Conservation (phyloP, 441 rosid genomes). For the Geranium incanum region DNA sequence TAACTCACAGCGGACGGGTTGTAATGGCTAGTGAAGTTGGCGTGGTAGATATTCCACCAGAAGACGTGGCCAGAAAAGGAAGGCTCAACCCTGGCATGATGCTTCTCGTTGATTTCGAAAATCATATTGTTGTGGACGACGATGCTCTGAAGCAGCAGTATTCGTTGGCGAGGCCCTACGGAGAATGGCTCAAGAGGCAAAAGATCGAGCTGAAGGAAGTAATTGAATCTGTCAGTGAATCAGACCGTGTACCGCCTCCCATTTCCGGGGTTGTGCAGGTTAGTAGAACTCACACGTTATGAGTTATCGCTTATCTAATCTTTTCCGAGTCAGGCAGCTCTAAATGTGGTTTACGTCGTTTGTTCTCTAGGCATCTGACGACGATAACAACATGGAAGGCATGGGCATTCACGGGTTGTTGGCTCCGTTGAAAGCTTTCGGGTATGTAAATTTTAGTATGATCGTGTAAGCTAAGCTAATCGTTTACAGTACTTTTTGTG, state of each 20-base stretch:
- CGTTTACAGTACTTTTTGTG: neutral
- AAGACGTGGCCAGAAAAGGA: slow-evolving; percentile 93
- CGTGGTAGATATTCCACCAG: slow-evolving; percentile 89
- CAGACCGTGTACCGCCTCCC: slow-evolving; percentile 49
- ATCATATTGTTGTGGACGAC: slow-evolving; percentile 90
- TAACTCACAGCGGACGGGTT: slow-evolving; percentile 83
- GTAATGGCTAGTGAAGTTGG: slow-evolving; percentile 99
- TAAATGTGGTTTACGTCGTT: slow-evolving; percentile 12
- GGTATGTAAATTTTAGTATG: slow-evolving; percentile 44
- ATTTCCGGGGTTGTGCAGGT: slow-evolving; percentile 71
- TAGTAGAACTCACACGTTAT: slow-evolving; percentile 20
- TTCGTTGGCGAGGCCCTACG: slow-evolving; percentile 85
- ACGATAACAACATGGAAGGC: slow-evolving; percentile 76
- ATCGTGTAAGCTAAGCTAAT: neutral
- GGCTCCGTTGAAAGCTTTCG: slow-evolving; percentile 95
- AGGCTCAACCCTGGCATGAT: slow-evolving; percentile 99
- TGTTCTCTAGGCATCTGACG: slow-evolving; percentile 50
- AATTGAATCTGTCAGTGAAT: slow-evolving; percentile 58
- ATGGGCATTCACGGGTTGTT: slow-evolving; percentile 90
- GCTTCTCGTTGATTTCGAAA: slow-evolving; percentile 98
- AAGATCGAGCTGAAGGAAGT: slow-evolving; percentile 76
- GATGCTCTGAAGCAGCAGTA: slow-evolving; percentile 95
- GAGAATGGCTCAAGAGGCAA: slow-evolving; percentile 89
- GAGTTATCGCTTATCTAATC: neutral
- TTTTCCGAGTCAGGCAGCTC: neutral